These are phyloP conservation scores for Nakazawaea populi DNA, from an alignment of 805 yeast genomes.

Conservation along the genomic window DNA sequence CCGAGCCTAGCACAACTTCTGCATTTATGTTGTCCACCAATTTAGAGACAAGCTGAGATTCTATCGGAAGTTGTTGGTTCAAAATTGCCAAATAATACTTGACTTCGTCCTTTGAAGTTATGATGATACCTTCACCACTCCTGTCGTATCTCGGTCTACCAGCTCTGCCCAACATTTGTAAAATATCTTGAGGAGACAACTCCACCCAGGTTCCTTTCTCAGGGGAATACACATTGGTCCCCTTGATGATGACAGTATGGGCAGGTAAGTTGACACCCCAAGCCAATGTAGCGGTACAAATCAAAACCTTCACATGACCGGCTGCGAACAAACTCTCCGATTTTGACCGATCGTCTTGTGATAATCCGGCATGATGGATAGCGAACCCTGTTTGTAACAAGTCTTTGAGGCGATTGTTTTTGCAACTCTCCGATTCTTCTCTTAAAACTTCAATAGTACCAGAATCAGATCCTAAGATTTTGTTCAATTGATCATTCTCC, in stretches of 20 bases:
- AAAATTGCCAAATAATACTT: constrained; percentile 87
- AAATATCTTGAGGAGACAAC: constrained; percentile 88
- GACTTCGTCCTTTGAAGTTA: constrained; percentile 79
- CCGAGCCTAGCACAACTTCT: constrained; percentile 71
- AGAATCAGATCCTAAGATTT: constrained; percentile 37
- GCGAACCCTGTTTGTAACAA: constrained; percentile 73
- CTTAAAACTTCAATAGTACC: constrained; percentile 60
- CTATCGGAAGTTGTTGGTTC: constrained; percentile 89
- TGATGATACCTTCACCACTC: constrained; percentile 89
- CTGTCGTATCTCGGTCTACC: constrained; percentile 94
- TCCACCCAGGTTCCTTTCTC: constrained; percentile 86
- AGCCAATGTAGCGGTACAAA: constrained; percentile 89
- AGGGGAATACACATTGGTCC: constrained; percentile 91
- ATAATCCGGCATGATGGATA: constrained; percentile 87
- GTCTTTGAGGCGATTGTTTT: constrained; percentile 48
- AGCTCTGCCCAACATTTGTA: constrained; percentile 98
- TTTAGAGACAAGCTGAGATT: constrained; percentile 71
- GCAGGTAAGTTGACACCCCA: constrained; percentile 98
- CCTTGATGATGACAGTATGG: constrained; percentile 88
- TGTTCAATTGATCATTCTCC: constrained; percentile 46
- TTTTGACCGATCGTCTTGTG: constrained; percentile 63
- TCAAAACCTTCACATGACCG: constrained; percentile 76
- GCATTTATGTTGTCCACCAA: constrained; percentile 80
- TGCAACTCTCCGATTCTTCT: constrained; percentile 54
- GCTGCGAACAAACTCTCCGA: constrained; percentile 87